Conservation (phyloP, 208 protist species). For the Acanthamoeba sp. region DNA sequence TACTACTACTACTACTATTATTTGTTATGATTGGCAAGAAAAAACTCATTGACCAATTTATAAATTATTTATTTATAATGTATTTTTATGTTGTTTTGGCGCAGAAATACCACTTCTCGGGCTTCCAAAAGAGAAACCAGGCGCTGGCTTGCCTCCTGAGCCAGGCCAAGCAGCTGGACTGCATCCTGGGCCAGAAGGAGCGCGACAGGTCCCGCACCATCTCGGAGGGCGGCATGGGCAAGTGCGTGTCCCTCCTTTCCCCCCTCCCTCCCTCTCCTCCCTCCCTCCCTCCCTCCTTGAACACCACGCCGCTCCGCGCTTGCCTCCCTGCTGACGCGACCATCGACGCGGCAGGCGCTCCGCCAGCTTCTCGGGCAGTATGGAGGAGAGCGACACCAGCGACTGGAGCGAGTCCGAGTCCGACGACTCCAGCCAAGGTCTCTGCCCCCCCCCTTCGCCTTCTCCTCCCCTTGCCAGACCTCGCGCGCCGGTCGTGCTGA, state of each 20-base stretch:
- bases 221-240: neutral
- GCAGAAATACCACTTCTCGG: conserved; percentile 51
- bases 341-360: neutral
- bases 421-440: neutral
- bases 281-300: too few species aligned
- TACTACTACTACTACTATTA: too few species aligned
- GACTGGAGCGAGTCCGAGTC: neutral
- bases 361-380: neutral
- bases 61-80: too few species aligned
- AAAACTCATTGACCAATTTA: too few species aligned
- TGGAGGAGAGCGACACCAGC: neutral
- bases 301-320: too few species aligned
- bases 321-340: too few species aligned
- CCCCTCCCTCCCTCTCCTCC: neutral
- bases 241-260: neutral
- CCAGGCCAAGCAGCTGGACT: conserved; percentile 30
- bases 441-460: neutral
- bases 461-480: too few species aligned
- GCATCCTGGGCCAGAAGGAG: neutral
- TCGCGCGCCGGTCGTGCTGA: too few species aligned
- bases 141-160: neutral
- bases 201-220: neutral
- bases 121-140: conserved; percentile 42
- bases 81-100: too few species aligned
- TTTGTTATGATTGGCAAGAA: too few species aligned